Evolutionary conservation across 139 green algal genomes (phyloP).

Genomic region (Yamagishiella unicocca): DNA sequence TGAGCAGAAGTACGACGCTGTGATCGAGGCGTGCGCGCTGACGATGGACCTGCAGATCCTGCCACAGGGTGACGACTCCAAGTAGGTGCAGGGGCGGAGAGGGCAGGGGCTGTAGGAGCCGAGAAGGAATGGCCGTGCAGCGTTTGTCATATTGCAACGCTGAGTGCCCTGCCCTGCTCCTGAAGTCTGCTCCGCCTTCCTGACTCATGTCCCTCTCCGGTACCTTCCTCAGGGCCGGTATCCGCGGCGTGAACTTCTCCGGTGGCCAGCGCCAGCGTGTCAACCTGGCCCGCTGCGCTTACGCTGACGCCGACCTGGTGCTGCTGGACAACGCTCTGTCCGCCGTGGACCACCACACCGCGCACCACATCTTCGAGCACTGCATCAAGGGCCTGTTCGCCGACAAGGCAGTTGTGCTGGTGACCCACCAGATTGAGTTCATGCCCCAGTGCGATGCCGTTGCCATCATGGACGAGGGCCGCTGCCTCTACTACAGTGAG

Average conservation of each 20-base stretch:
- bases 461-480: conserved; percentile 68
- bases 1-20: conserved; percentile 58
- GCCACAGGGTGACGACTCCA: conserved; percentile 57
- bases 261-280: conserved; percentile 69
- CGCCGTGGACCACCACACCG: conserved; percentile 68
- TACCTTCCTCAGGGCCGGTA: too few relatives aligned
- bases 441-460: conserved; percentile 67
- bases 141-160: too few relatives aligned
- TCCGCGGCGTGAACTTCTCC: conserved; percentile 69
- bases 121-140: too few relatives aligned
- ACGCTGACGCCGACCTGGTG: conserved; percentile 62
- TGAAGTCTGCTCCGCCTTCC: too few relatives aligned
- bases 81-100: neutral
- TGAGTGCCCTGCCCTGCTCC: too few relatives aligned
- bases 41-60: conserved; percentile 71
- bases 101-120: too few relatives aligned
- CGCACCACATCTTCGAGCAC: conserved; percentile 63
- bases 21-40: conserved; percentile 68
- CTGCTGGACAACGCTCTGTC: conserved; percentile 72
- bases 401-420: conserved; percentile 55
- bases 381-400: conserved; percentile 58
- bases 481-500: conserved; percentile 66
- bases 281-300: conserved; percentile 60
- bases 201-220: too few relatives aligned
- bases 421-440: conserved; percentile 72